Conservation (phyloP, 495 filamentous ascomycete genomes). For the Annulohypoxylon stygium region DNA sequence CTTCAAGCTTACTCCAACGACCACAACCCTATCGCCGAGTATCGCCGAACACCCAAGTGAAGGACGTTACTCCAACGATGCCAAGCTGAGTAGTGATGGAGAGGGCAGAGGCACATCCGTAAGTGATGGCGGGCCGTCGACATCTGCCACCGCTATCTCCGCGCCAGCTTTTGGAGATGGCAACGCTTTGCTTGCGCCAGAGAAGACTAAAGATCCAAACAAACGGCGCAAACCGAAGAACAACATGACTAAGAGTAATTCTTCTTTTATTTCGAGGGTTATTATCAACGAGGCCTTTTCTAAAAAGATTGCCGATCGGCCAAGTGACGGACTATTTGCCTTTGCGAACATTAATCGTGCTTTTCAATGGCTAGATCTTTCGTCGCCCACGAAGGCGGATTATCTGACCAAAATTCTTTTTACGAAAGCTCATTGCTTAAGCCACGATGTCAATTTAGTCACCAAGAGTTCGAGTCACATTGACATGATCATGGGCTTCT, state of each 20-base stretch:
- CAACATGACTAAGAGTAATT: conserved; percentile 97
- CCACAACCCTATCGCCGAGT: conserved; percentile 58
- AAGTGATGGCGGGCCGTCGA: conserved; percentile 54
- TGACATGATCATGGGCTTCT: conserved; percentile 95
- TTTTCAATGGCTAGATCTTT: conserved; percentile 77
- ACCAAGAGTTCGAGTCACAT: conserved; percentile 85
- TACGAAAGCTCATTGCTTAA: conserved; percentile 93
- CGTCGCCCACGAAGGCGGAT: conserved; percentile 75
- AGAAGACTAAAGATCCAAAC: conserved; percentile 75
- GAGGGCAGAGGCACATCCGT: conserved; percentile 59
- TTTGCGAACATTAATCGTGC: conserved; percentile 97
- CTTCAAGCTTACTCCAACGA: conserved; percentile 57
- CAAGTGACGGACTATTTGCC: conserved; percentile 81
- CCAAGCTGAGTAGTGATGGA: conserved; percentile 60
- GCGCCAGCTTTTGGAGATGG: conserved; percentile 88
- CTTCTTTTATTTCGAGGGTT: conserved; percentile 95
- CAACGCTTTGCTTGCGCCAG: conserved; percentile 75
- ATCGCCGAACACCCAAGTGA: conserved; percentile 73
- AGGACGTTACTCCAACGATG: conserved; percentile 71
- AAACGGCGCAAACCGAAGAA: conserved; percentile 95
- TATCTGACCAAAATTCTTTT: conserved; percentile 95
- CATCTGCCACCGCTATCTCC: conserved; percentile 51
- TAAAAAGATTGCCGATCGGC: conserved; percentile 83
- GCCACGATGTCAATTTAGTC: conserved; percentile 89
- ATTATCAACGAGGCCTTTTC: conserved; percentile 85